Percentiles rank a stretch among this genome's conserved stretches.
Conservation (phyloP, 305 asterid genomes). For the Fraxinus angustifolia region DNA sequence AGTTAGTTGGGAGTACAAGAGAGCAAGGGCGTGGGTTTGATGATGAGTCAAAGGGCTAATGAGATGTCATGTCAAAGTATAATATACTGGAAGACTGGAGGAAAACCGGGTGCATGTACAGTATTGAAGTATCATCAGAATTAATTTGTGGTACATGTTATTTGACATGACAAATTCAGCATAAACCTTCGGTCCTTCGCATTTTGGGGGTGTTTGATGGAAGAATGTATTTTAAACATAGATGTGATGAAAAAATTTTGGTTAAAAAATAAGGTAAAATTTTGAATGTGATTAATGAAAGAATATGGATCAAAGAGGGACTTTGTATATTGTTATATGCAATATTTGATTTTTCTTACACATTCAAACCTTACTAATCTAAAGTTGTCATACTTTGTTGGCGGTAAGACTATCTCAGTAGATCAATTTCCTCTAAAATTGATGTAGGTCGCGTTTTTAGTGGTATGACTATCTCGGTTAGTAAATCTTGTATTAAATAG, state of each 20-base stretch:
- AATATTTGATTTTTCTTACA: not conserved
- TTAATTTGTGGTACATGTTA: not conserved
- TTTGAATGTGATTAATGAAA: too few species aligned
- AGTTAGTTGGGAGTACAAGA: constrained; percentile 11
- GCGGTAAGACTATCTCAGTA: not conserved
- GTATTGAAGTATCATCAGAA: not conserved
- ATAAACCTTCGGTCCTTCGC: not conserved
- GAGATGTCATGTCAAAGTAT: constrained; percentile 26
- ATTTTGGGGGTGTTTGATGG: too few species aligned
- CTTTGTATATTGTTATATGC: not conserved
- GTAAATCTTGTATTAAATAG: not conserved
- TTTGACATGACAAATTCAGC: not conserved
- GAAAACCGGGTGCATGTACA: not conserved
- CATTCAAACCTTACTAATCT: not conserved
- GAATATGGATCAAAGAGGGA: too few species aligned
- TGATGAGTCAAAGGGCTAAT: constrained; percentile 14
- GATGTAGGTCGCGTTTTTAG: too few species aligned
- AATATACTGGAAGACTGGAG: constrained; percentile 12
- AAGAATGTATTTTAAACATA: too few species aligned
- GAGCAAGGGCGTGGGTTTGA: not conserved
- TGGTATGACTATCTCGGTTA: not conserved
- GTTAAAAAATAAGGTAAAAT: too few species aligned
- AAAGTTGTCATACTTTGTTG: not conserved
- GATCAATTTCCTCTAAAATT: not conserved
- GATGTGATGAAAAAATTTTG: too few species aligned